Evolutionary conservation across 2,329 filamentous ascomycete genomes (phyloP), one percentile per base, ranked within the genome.

Genomic region (Ophiostoma perfectum): DNA sequence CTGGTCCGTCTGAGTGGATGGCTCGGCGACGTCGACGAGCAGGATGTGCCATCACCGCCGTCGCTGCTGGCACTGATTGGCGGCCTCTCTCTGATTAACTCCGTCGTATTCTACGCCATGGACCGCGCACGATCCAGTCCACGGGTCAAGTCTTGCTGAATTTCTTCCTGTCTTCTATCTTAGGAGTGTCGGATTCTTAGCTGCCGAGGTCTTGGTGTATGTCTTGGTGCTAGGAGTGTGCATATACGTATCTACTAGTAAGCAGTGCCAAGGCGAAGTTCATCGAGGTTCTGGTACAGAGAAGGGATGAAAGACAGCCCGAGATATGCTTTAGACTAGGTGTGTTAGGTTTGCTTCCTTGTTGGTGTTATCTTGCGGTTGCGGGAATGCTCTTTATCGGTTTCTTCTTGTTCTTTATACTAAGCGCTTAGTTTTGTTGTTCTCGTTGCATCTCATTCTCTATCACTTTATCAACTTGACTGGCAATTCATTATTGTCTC

Each of bases 81-180:
- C 63, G 63, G 63, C 6, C 36, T 68, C 38, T 65, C 64, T 6
- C 62, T 68, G 14, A 44, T 68, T 27, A 65, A 65, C 42, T 65
- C 67, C 4, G 67, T 52, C 14, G 41, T 65, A 11, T 68, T 41
- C 52, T 68, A 65, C 49, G 47, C 42, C 11, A 11, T 62, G 41
- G 67, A 68, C 49, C 49, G 67, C 42, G 63, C 58, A 41, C 67
- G 67, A 42, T 14, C 58, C 18, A 38, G 47, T 16, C 27, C 41
- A n/a, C 60, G 62, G 27, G 27, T 38, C 16, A 63, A 67, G 58
- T 38, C 55, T 14, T 18, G 27, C 12, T 16, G 55, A 60, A 8
- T 49, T 49, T 38, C n/a, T 18, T 55, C 4, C 18, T 8, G 14
- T n/a, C n/a, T 9, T 55, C n/a, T 14, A 55, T 55, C 27, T 4